These are phyloP conservation scores for Zalaria obscura DNA, from an alignment of 2,329 filamentous ascomycete species.

Conservation along the genomic window DNA sequence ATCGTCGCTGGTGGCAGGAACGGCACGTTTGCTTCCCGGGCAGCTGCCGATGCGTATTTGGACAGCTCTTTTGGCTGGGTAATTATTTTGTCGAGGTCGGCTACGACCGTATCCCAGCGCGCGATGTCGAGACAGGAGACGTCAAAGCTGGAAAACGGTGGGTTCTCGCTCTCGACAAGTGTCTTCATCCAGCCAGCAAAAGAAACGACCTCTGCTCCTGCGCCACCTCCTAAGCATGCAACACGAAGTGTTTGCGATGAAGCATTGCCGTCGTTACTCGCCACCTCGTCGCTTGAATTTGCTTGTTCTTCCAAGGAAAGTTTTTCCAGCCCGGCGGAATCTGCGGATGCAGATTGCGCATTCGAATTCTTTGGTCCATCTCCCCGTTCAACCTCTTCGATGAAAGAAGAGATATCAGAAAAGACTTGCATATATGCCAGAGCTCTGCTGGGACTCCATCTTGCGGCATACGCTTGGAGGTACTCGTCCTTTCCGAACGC, in stretches of 20 bases:
- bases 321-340: not conserved
- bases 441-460: slow-evolving; percentile 82
- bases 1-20: slow-evolving; percentile 19
- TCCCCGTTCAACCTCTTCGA: not conserved
- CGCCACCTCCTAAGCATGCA: slow-evolving; percentile 49
- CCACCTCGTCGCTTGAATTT: not conserved
- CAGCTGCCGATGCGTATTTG: slow-evolving; percentile 32
- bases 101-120: slow-evolving; percentile 54
- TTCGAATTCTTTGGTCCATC: not conserved
- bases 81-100: slow-evolving; percentile 43
- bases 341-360: not conserved
- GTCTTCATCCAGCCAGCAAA: slow-evolving; percentile 38
- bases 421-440: slow-evolving; percentile 64
- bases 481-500: slow-evolving; percentile 63
- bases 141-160: slow-evolving; percentile 13
- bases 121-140: slow-evolving; percentile 69
- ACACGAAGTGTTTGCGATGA: slow-evolving; percentile 19
- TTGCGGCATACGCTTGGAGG: slow-evolving; percentile 68
- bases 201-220: slow-evolving; percentile 53
- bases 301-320: not conserved
- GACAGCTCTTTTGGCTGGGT: slow-evolving; percentile 33
- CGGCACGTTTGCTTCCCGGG: slow-evolving; percentile 24
- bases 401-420: slow-evolving; percentile 10
- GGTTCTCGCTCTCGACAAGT: slow-evolving; percentile 3
- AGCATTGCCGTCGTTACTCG: not conserved